phyloP scores from a whole-genome alignment of 345 rosid species.

The Salix suchowensis region DNA sequence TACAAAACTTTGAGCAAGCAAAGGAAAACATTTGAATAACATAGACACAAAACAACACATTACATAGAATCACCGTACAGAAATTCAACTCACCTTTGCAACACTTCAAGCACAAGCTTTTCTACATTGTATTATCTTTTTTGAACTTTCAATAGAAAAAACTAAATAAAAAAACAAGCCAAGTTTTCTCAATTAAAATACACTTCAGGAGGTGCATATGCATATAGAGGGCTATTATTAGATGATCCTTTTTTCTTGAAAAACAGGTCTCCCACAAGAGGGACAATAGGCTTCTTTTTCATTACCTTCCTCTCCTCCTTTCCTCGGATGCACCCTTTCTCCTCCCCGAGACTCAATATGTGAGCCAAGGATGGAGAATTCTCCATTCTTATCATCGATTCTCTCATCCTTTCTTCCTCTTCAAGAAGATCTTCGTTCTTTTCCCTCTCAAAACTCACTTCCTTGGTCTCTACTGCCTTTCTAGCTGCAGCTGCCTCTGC shows the following conservation, averaged over 20 bases:
- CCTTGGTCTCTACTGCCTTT: conserved; percentile 21
- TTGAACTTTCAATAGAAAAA: too few species aligned
- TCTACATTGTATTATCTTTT: background rate
- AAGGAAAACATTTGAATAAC: background rate
- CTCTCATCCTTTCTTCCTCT: conserved; percentile 43
- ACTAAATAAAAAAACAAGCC: background rate
- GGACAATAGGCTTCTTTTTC: conserved; percentile 77
- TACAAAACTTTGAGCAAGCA: background rate
- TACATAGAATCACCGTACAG: background rate
- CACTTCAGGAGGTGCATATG: conserved; percentile 40
- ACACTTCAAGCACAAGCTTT: background rate
- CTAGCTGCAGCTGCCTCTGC: conserved; percentile 58
- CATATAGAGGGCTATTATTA: conserved; percentile 33
- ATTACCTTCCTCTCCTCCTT: conserved; percentile 25
- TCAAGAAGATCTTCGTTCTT: conserved; percentile 12
- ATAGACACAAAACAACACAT: background rate
- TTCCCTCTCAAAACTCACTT: conserved; percentile 18
- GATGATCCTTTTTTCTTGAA: conserved; percentile 46
- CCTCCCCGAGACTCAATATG: conserved; percentile 49
- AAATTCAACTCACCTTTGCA: background rate
- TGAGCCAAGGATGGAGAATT: conserved; percentile 49
- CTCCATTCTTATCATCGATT: conserved; percentile 41
- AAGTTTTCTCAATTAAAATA: conserved; percentile 18
- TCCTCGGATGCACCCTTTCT: conserved; percentile 17
- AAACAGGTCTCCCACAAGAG: conserved; percentile 61